These are phyloP conservation scores for Dactylella cylindrospora DNA, from an alignment of 2,329 filamentous ascomycete genomes.

Conservation along the genomic window DNA sequence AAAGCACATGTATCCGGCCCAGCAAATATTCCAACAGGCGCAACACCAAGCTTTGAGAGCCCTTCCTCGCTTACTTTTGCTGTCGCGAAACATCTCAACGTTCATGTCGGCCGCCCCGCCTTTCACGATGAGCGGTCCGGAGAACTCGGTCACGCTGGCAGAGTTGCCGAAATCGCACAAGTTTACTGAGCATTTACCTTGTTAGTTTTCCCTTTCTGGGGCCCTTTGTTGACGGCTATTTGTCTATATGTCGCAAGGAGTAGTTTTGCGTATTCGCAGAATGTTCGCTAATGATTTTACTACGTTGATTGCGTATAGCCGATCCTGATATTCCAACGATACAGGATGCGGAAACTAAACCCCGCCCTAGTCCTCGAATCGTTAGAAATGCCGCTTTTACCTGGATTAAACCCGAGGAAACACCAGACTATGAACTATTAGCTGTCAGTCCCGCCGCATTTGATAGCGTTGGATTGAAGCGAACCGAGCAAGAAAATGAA, in stretches of 20 bases:
- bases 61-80: conserved; percentile 27
- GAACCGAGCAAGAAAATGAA: conserved; percentile 67
- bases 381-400: conserved; percentile 86
- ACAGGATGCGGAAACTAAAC: conserved; percentile 74
- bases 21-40: conserved; percentile 42
- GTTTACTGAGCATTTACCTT: conserved; percentile 60
- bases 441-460: conserved; percentile 77
- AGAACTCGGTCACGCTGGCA: conserved; percentile 51
- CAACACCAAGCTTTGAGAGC: conserved; percentile 15
- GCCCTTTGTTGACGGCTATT: neutral
- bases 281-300: neutral
- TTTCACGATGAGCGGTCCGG: neutral
- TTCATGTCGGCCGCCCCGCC: conserved; percentile 10
- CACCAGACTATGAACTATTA: conserved; percentile 71
- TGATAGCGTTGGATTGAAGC: conserved; percentile 73
- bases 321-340: conserved; percentile 80
- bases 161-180: conserved; percentile 66
- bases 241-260: neutral
- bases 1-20: conserved; percentile 24
- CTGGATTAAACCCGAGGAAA: conserved; percentile 78
- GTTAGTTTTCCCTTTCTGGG: conserved; percentile 23
- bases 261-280: neutral
- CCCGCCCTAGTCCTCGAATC: conserved; percentile 74
- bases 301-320: conserved; percentile 57
- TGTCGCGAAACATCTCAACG: conserved; percentile 31